Base-by-base conservation (phyloP, 2,329 filamentous ascomycete species). In the Ciborinia camelliae region DNA sequence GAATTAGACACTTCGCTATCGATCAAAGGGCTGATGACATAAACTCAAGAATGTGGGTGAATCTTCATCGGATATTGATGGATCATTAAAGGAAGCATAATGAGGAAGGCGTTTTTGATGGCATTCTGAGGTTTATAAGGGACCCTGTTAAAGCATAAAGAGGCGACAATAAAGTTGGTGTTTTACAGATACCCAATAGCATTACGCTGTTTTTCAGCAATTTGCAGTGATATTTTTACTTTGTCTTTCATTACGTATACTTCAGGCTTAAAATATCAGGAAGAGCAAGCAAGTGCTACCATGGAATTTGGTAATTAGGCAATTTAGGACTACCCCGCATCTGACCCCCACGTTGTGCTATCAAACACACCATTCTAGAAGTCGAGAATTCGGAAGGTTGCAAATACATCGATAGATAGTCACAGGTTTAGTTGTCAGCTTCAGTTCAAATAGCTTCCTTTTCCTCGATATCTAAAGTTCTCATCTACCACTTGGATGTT, bases 171-270 rank as follows among this genome's bases (percentile, higher is more conserved):
- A 57, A 57, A 32, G 28, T 20, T 26, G 28, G 9, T 18, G 35
- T 35, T 58, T 28, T 47, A 37, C n/a, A 45, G 48, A 62, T 54
- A 43, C n/a, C 26, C 20, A 54, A 53, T 62, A 62, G 26, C 35
- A 54, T 43, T 32, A 23, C n/a, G 59, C 26, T 18, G 14, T 23
- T 18, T 48, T 45, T 18, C 20, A 26, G 28, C 14, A 18, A 54
- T 18, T 51, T 14, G 12, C 9, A 4, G 35, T 43, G 10, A 18
- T 32, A 43, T 43, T 43, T 39, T 28, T 58, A 45, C 8, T 47
- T 2, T n/a, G n/a, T 35, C 28, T 35, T 20, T 32, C 18, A 35
- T 12, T 23, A 30, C 28, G 12, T 48, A 30, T 59, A 26, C n/a
- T 47, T 18, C 35, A 59, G 35, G 41, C 55, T 20, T 59, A 2